These are phyloP conservation scores for Exophiala sp. DNA, from an alignment of 2,329 filamentous ascomycete genomes.

Conservation along the genomic window DNA sequence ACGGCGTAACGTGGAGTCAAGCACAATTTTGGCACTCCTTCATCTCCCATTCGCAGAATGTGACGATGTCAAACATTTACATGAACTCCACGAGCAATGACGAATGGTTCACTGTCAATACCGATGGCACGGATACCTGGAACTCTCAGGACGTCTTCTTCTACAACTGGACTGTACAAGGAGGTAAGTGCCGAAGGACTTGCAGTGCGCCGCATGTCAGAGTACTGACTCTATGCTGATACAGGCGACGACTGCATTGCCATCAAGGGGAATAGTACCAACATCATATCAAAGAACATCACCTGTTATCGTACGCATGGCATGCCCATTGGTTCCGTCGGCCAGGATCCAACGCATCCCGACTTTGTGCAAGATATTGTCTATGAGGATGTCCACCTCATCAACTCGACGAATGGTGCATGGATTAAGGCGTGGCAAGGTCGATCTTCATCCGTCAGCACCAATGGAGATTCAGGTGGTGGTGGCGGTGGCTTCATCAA, in stretches of 20 bases:
- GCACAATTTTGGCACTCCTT: constrained; percentile 63
- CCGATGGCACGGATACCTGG: constrained; percentile 56
- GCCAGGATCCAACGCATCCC: constrained; percentile 61
- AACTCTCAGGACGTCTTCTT: constrained; percentile 61
- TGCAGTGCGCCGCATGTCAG: background rate
- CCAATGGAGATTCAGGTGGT: constrained; percentile 59
- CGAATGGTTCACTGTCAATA: constrained; percentile 60
- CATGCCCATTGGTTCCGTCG: constrained; percentile 68
- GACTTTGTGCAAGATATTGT: constrained; percentile 69
- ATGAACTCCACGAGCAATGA: constrained; percentile 56
- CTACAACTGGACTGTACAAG: constrained; percentile 57
- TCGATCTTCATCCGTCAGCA: constrained; percentile 51
- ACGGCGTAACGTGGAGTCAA: constrained; percentile 58
- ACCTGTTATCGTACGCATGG: constrained; percentile 68
- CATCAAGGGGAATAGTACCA: constrained; percentile 70
- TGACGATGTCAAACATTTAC: constrained; percentile 61
- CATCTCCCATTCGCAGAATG: constrained; percentile 62
- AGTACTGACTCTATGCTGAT: constrained; percentile 32
- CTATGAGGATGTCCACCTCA: constrained; percentile 59
- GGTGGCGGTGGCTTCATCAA: constrained; percentile 60
- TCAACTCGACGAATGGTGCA: constrained; percentile 61
- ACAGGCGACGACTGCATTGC: constrained; percentile 70
- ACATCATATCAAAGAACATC: constrained; percentile 65
- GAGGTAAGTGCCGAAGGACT: background rate
- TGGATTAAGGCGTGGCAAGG: constrained; percentile 74